A percentile compares a stretch with the other conserved stretches of the same genome.
These are phyloP conservation scores for Actinidia arguta DNA, from an alignment of 179 eudicot species.

Conservation along the genomic window DNA sequence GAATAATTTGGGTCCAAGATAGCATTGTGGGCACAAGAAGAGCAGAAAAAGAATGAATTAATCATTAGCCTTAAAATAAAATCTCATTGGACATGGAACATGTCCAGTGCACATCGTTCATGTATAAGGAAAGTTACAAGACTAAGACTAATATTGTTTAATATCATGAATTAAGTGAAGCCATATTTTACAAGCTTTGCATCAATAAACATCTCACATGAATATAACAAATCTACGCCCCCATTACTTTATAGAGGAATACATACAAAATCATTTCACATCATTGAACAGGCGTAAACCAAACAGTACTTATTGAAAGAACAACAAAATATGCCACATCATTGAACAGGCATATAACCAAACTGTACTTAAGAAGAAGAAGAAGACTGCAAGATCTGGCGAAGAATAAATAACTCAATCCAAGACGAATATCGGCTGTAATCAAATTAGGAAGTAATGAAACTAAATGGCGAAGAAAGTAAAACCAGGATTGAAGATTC, in stretches of 20 bases:
- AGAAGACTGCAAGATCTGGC: not conserved
- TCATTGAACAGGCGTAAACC: too few species aligned
- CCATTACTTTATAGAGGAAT: not conserved
- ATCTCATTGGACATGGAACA: too few species aligned
- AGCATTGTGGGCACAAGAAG: not conserved
- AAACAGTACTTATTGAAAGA: constrained; percentile 5
- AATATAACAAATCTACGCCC: not conserved
- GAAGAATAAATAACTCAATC: too few species aligned
- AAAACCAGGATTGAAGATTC: constrained; percentile 14
- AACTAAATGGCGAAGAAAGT: constrained; percentile 2
- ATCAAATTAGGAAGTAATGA: not conserved
- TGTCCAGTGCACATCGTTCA: not conserved
- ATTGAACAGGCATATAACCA: not conserved
- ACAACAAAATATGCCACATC: not conserved
- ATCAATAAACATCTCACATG: not conserved
- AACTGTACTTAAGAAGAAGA: not conserved
- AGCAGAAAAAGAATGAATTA: too few species aligned
- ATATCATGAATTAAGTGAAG: not conserved
- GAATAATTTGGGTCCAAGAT: not conserved
- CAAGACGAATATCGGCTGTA: not conserved
- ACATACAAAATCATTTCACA: not conserved
- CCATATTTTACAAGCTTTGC: not conserved
- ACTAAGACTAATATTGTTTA: not conserved
- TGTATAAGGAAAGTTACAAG: not conserved
- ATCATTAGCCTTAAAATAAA: not conserved